Evolutionary conservation across 352 stramenopile genomes (phyloP), one percentile per base, ranked within the genome.

Genomic region (Hyphochytrium catenoides): DNA sequence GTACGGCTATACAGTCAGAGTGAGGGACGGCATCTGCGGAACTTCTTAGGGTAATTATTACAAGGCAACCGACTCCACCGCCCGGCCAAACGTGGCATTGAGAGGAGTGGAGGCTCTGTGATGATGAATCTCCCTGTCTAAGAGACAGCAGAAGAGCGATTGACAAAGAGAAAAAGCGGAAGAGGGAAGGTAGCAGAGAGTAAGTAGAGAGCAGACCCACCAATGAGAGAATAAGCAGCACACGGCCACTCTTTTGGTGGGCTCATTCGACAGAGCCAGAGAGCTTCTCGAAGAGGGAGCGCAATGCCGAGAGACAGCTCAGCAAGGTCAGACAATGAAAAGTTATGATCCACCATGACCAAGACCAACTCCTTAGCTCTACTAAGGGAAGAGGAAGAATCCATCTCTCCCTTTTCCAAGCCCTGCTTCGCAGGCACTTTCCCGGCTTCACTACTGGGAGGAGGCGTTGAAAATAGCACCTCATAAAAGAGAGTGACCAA

Each of bases 261-360:
- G 19, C 64, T 46, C 17, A 74, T 51, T 21, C 68, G 62, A 32
- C 70, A 63, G 14, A 57, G 41, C 14, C 49, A 47, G 41, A 76
- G 70, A 2, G 50, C 51, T 28, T 76, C 51, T 12, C 60, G 19
- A 11, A 81, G 55, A 8, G 62, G 56, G 36, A 69, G 62, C 3
- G 52, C 54, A 34, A 81, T 34, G 8, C 63, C 52, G 45, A 63
- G 46, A 0, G 67, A 64, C 4, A 81, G 36, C 39, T 76, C 62
- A 8, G 55, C 43, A 3, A 81, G 35, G n/a, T 39, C 44, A 7
- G 77, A 37, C 2, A 35, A 30, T 2, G 27, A 46, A n/a, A 57
- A 50, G 12, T 60, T 31, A 3, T 41, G 34, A 16, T 65, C 53
- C 35, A 58, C 55, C 0, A 50, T 52, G 11, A 79, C 45, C 14